phyloP scores from a whole-genome alignment of 805 yeast genomes.

The Hemisphaericaspora nanyangensis region DNA sequence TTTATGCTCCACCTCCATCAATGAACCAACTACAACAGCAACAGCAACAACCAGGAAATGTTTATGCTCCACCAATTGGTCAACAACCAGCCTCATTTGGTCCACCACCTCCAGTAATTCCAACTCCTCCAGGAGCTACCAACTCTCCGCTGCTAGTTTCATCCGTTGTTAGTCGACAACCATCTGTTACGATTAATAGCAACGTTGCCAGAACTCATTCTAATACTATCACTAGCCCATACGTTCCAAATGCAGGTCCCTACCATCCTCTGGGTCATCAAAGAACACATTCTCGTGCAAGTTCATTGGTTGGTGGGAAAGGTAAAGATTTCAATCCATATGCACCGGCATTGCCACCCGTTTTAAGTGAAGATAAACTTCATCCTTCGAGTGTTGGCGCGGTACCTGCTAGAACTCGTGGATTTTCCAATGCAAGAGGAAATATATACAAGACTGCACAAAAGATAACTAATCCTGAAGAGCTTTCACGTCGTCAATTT shows the following conservation, averaged over 20 bases:
- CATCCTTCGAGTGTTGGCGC: slow-evolving; percentile 2
- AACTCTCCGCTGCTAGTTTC: background rate
- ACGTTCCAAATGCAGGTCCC: slow-evolving; percentile 43
- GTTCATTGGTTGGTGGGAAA: slow-evolving; percentile 36
- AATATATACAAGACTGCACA: slow-evolving; percentile 15
- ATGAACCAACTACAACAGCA: slow-evolving; percentile 10
- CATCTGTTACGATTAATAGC: slow-evolving; percentile 17
- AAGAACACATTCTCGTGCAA: slow-evolving; percentile 37
- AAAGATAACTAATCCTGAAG: slow-evolving; percentile 47
- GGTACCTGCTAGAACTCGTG: slow-evolving; percentile 19
- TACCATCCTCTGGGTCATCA: slow-evolving; percentile 36
- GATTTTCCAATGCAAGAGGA: slow-evolving; percentile 17
- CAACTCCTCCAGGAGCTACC: slow-evolving; percentile 5
- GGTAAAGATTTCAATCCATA: slow-evolving; percentile 41
- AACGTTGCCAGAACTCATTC: slow-evolving; percentile 19
- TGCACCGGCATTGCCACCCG: slow-evolving; percentile 27
- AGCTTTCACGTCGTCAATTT: slow-evolving; percentile 58
- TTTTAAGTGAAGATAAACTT: background rate
- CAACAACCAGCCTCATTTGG: slow-evolving; percentile 21
- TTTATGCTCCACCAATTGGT: slow-evolving; percentile 14
- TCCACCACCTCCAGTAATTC: slow-evolving; percentile 4
- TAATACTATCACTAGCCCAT: slow-evolving; percentile 29
- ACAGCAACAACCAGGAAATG: slow-evolving; percentile 20
- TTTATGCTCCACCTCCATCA: background rate
- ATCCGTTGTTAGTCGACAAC: slow-evolving; percentile 5